phyloP scores from a whole-genome alignment of 371 early-diverging fungal genomes.

The Rhizopus delemar region DNA sequence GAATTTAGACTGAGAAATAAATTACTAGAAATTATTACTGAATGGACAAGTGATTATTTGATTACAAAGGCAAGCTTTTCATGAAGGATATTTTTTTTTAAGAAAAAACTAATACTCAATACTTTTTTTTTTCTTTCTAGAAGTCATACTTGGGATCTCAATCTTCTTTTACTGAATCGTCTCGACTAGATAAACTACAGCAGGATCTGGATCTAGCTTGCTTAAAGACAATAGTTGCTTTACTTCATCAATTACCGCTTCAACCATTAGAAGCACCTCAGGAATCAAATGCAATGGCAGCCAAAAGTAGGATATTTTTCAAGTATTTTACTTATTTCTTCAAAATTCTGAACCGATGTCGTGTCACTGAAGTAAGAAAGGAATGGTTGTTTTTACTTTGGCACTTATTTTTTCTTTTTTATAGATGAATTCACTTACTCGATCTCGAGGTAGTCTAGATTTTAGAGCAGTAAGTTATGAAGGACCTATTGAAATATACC shows the following conservation, averaged over 20 bases:
- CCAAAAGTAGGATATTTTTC: slow-evolving; percentile 72
- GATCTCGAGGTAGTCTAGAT: slow-evolving; percentile 12
- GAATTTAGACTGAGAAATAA: slow-evolving; percentile 82
- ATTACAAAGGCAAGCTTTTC: slow-evolving; percentile 28
- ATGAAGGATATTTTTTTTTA: not conserved
- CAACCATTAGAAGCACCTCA: slow-evolving; percentile 67
- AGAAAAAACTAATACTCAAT: not conserved
- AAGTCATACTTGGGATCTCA: slow-evolving; percentile 23
- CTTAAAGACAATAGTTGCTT: slow-evolving; percentile 75
- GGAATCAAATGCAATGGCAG: slow-evolving; percentile 60
- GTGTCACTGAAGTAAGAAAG: slow-evolving; percentile 26
- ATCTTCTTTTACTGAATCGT: slow-evolving; percentile 34
- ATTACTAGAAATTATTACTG: slow-evolving; percentile 72
- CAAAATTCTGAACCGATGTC: slow-evolving; percentile 78
- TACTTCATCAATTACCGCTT: slow-evolving; percentile 78
- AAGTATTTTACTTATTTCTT: slow-evolving; percentile 84
- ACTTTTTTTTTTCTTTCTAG: slow-evolving; percentile 10
- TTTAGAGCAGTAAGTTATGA: slow-evolving; percentile 10
- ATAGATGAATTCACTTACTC: slow-evolving; percentile 5
- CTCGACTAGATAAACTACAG: slow-evolving; percentile 58
- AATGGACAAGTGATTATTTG: slow-evolving; percentile 82
- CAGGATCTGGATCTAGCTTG: slow-evolving; percentile 78
- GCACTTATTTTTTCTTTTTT: too few relatives aligned
- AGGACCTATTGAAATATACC: slow-evolving; percentile 1
- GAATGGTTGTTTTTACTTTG: too few relatives aligned